Evolutionary conservation across 148 eudicot species (phyloP).

Genomic region (Dysphania ambrosioides): DNA sequence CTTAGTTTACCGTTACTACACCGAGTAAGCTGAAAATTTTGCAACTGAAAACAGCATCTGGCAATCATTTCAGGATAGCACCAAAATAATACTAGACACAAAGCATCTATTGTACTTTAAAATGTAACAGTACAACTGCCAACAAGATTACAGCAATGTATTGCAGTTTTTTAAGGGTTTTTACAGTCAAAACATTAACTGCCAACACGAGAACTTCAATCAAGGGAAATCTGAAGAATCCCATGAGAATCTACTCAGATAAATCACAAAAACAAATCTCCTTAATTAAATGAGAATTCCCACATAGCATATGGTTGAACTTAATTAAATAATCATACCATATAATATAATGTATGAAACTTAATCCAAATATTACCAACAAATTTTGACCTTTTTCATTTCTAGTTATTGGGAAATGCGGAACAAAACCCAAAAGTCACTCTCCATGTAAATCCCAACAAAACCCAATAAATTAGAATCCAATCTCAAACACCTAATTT

Average conservation of each 20-base stretch:
- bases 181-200: constrained; percentile 24
- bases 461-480: constrained; percentile 29
- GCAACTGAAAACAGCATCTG: too few relatives aligned
- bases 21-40: constrained; percentile 36
- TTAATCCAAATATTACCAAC: too few relatives aligned
- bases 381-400: constrained; percentile 19
- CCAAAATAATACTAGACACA: constrained; percentile 66
- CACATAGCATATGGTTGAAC: not conserved
- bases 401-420: too few relatives aligned
- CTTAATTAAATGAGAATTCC: too few relatives aligned
- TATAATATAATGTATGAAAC: too few relatives aligned
- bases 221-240: constrained; percentile 34
- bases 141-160: constrained; percentile 30
- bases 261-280: too few relatives aligned
- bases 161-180: not conserved
- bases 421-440: constrained; percentile 53
- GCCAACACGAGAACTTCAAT: constrained; percentile 31
- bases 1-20: constrained; percentile 31
- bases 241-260: constrained; percentile 47
- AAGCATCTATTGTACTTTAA: constrained; percentile 56
- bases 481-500: not conserved
- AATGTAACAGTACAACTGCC: constrained; percentile 31
- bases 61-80: constrained; percentile 59
- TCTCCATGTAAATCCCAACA: constrained; percentile 46
- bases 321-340: constrained; percentile 1